phyloP scores from a whole-genome alignment of 1,284 basidiomycete species.

The Apiotrichum montevideense region DNA sequence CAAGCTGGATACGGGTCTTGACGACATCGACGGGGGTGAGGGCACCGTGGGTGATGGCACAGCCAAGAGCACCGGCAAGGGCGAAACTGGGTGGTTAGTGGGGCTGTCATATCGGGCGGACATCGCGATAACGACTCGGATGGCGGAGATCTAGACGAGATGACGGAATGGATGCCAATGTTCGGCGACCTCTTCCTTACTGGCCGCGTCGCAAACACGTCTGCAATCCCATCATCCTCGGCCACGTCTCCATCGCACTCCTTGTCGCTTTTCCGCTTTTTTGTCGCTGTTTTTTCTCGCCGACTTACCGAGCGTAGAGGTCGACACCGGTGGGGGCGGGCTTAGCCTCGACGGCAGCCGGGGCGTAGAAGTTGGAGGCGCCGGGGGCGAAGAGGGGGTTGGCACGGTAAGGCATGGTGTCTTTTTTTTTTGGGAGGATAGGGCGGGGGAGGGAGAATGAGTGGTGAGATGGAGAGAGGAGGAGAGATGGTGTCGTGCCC shows the following conservation, averaged over 20 bases:
- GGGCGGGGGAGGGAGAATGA: neutral
- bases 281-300: neutral
- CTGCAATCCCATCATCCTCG: too few relatives aligned
- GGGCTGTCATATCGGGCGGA: slow-evolving; percentile 1
- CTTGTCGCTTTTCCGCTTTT: neutral
- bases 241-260: too few relatives aligned
- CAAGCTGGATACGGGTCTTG: slow-evolving; percentile 96
- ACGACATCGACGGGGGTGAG: slow-evolving; percentile 90
- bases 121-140: neutral
- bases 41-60: slow-evolving; percentile 88
- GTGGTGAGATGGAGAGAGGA: neutral
- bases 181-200: too few relatives aligned
- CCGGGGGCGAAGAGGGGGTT: slow-evolving; percentile 12
- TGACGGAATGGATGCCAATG: too few relatives aligned
- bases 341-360: slow-evolving; percentile 43
- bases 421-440: neutral
- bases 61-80: slow-evolving; percentile 83
- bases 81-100: slow-evolving; percentile 45
- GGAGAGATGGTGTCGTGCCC: neutral
- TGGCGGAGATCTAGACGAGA: neutral
- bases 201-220: too few relatives aligned
- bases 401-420: slow-evolving; percentile 11
- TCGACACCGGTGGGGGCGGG: slow-evolving; percentile 47
- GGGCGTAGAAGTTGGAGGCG: slow-evolving; percentile 44
- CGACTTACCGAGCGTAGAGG: slow-evolving; percentile 49